These are phyloP conservation scores for Exserohilum turcica DNA, from an alignment of 2,329 filamentous ascomycete genomes.

Conservation along the genomic window DNA sequence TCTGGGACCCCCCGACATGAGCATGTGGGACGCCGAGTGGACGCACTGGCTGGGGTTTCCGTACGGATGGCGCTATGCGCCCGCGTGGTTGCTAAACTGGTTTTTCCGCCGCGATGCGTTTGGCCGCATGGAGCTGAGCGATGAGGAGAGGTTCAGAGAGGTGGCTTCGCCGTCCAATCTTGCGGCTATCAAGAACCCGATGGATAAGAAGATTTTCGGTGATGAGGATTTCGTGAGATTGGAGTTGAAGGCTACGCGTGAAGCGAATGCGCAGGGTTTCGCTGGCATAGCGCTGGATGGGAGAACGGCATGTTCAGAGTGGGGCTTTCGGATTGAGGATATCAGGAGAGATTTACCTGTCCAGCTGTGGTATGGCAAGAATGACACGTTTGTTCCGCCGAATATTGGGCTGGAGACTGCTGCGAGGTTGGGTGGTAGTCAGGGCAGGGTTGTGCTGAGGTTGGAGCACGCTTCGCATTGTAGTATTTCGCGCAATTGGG, in stretches of 20 bases:
- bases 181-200: constrained; percentile 14
- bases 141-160: constrained; percentile 32
- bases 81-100: constrained; percentile 26
- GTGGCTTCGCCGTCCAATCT: background rate
- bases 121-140: constrained; percentile 40
- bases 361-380: constrained; percentile 37
- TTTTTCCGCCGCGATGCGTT: constrained; percentile 28
- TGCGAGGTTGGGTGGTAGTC: constrained; percentile 29
- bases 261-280: constrained; percentile 40
- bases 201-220: constrained; percentile 29
- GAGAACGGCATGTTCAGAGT: constrained; percentile 30
- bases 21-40: constrained; percentile 36
- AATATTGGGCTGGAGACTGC: constrained; percentile 44
- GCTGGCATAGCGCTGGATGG: constrained; percentile 40
- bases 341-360: constrained; percentile 44
- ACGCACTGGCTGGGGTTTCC: constrained; percentile 38
- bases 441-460: constrained; percentile 30
- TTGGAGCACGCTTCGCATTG: constrained; percentile 46
- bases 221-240: constrained; percentile 31
- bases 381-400: constrained; percentile 42
- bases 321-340: constrained; percentile 46
- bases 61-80: constrained; percentile 35
- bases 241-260: constrained; percentile 23
- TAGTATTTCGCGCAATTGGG: constrained; percentile 25
- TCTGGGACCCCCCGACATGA: constrained; percentile 45